Conservation (phyloP, 164 flowering plant genomes). For the Aristolochia contorta region DNA sequence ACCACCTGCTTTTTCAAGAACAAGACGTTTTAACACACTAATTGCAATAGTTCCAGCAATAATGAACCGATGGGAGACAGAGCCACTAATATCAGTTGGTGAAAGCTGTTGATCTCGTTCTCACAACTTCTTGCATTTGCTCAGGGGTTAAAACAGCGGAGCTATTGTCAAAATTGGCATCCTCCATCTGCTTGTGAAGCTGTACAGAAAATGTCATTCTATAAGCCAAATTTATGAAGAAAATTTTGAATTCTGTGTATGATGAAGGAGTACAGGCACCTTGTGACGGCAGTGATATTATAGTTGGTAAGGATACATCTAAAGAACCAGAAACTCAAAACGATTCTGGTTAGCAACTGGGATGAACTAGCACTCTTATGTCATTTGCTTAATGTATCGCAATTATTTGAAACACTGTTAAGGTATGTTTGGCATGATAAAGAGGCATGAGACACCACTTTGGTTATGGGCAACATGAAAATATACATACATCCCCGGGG, state of each 20-base stretch:
- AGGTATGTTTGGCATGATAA: no score
- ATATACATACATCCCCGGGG: no score
- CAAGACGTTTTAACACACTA: neutral
- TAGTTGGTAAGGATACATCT: no score
- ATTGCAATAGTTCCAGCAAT: no score
- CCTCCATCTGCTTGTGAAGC: slow-evolving; percentile 65
- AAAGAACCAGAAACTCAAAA: no score
- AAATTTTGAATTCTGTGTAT: neutral
- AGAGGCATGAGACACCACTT: no score
- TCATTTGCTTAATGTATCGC: no score
- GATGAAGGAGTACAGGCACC: neutral
- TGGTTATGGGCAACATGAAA: no score
- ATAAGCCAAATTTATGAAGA: neutral
- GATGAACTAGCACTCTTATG: no score
- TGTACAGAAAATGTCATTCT: slow-evolving; percentile 13
- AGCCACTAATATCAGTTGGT: neutral
- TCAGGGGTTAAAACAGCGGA: slow-evolving; percentile 53
- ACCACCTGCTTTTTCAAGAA: neutral
- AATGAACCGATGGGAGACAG: neutral
- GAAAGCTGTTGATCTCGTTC: slow-evolving; percentile 17
- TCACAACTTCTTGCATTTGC: slow-evolving; percentile 54
- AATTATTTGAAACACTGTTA: no score
- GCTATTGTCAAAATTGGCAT: slow-evolving; percentile 40
- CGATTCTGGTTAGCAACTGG: no score
- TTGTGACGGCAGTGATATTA: no score